Conservation (phyloP, 2,329 filamentous ascomycete genomes). For the Aspergillus puulaauensis region DNA sequence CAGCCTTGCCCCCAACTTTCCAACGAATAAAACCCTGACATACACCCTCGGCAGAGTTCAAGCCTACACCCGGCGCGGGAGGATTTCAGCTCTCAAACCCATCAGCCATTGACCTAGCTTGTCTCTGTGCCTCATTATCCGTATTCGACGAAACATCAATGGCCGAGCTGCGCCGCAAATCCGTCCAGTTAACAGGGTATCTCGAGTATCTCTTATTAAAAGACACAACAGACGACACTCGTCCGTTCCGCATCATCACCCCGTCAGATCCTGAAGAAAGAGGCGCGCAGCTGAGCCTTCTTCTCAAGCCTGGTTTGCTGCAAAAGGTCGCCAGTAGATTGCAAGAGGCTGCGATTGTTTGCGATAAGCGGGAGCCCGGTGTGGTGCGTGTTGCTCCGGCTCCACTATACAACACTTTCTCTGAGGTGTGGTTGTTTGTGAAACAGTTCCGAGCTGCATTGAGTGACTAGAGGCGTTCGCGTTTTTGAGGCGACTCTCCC, state of each 20-base stretch:
- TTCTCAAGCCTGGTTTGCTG: slow-evolving; percentile 68
- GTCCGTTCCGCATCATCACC: slow-evolving; percentile 64
- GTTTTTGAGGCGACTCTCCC: background rate
- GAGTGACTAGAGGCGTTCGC: slow-evolving; percentile 5
- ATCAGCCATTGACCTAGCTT: slow-evolving; percentile 72
- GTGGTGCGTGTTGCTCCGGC: slow-evolving; percentile 80
- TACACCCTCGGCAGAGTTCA: slow-evolving; percentile 53
- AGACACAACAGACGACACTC: slow-evolving; percentile 32
- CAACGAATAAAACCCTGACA: slow-evolving; percentile 1
- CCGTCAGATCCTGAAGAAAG: slow-evolving; percentile 65
- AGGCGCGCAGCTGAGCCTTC: slow-evolving; percentile 74
- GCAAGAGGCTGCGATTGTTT: slow-evolving; percentile 69
- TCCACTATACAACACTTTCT: slow-evolving; percentile 77
- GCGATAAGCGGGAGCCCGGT: slow-evolving; percentile 79
- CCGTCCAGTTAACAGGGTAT: slow-evolving; percentile 70
- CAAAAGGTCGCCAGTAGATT: slow-evolving; percentile 66
- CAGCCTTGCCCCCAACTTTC: background rate
- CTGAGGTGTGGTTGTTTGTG: slow-evolving; percentile 65
- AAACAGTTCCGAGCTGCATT: slow-evolving; percentile 33
- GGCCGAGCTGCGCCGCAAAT: slow-evolving; percentile 65
- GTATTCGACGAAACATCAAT: slow-evolving; percentile 74
- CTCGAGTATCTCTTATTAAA: slow-evolving; percentile 64
- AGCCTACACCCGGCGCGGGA: slow-evolving; percentile 72
- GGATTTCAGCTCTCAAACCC: slow-evolving; percentile 83
- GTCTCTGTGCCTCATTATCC: slow-evolving; percentile 67